Evolutionary conservation across 2,329 filamentous ascomycete genomes (phyloP).

Genomic region (Aureobasidium lini): DNA sequence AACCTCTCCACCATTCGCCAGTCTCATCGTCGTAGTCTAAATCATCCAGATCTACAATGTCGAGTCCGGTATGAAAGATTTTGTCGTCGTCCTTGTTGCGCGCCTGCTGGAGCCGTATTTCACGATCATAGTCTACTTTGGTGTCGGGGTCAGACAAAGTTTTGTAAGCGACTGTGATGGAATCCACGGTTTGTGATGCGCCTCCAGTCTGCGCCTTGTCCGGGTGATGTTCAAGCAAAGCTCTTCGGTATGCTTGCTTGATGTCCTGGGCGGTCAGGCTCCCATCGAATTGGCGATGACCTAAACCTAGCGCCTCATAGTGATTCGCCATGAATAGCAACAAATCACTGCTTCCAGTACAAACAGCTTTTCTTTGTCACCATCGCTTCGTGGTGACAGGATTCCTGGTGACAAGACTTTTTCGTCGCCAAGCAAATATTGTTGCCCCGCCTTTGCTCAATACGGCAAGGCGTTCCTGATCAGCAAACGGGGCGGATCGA

Average conservation of each 20-base stretch:
- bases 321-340: slow-evolving; percentile 18
- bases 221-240: slow-evolving; percentile 51
- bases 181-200: slow-evolving; percentile 42
- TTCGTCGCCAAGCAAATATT: slow-evolving; percentile 7
- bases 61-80: slow-evolving; percentile 43
- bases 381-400: not conserved
- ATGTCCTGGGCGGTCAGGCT: slow-evolving; percentile 29
- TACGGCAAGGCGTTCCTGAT: slow-evolving; percentile 1
- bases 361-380: not conserved
- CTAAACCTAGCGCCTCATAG: slow-evolving; percentile 26
- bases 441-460: slow-evolving; percentile 8
- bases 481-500: not conserved
- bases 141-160: slow-evolving; percentile 39
- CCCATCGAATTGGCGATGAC: slow-evolving; percentile 17
- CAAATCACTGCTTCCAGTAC: not conserved
- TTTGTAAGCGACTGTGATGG: slow-evolving; percentile 52
- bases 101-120: slow-evolving; percentile 30
- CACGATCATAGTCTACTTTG: slow-evolving; percentile 44
- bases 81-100: slow-evolving; percentile 25
- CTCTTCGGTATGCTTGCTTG: slow-evolving; percentile 49
- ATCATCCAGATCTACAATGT: slow-evolving; percentile 52
- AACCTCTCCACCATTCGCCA: slow-evolving; percentile 44
- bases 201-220: slow-evolving; percentile 38
- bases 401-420: slow-evolving; percentile 1
- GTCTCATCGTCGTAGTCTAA: slow-evolving; percentile 34